Base-by-base conservation (phyloP, 164 flowering plant species). In the Vitis amurensis region DNA sequence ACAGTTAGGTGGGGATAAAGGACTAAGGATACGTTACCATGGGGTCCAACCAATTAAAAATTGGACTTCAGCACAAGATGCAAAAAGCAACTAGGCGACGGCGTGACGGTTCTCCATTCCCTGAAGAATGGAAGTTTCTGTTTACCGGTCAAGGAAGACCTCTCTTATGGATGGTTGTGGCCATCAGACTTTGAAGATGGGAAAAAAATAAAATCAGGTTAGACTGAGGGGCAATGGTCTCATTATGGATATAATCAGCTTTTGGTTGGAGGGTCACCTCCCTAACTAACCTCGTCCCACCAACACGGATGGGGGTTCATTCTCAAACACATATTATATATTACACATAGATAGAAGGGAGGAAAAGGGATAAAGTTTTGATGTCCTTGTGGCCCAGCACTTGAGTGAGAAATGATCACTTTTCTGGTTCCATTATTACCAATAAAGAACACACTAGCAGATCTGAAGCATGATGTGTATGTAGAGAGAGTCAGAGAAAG, bases 191-290 rank as follows among this genome's bases (percentile, higher is more conserved):
- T 16, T 56, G 59, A 56, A 56, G 59, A 16, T 8, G 23, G 59
- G 27, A n/a, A 69, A 56, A 47, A 31, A 48, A 57, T 19, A 59
- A 44, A 50, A 68, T 53, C 9, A 1, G 64, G 23, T 59, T 37
- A 37, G 44, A 37, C 4, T 37, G 44, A 37, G 44, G 44, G 44
- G 44, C 44, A 3, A 37, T 37, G 44, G 7, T 37, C 44, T 6
- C 57, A 27, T 29, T 58, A 68, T 30, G 23, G 48, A 50, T 49
- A 49, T 29, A 10, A 15, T 23, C 14, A 7, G 13, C 60, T 63
- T 61, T 68, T 61, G 44, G 44, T 61, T 79, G 75, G 74, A 70
- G 52, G 69, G 77, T 76, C 81, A 69, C 44, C 68, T 62, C 56
- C 76, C 74, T 15, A 56, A 55, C 78, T 47, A 68, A 67, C 53